Conservation (phyloP, 106 monocot species). For the Phalaenopsis equestris region DNA sequence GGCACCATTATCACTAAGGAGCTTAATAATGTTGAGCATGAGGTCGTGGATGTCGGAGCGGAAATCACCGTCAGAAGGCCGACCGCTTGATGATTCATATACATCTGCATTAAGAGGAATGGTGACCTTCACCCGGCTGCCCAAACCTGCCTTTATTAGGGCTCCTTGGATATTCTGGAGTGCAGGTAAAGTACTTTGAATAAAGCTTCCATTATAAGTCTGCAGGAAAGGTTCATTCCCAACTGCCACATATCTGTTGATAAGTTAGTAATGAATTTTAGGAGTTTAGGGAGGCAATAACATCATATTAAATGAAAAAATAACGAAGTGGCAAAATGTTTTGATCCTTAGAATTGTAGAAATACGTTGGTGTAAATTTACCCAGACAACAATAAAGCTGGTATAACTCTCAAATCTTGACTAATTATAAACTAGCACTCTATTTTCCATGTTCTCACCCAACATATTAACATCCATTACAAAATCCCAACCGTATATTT, state of each 20-base stretch:
- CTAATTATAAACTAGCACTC: too few relatives aligned
- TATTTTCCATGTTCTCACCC: too few relatives aligned
- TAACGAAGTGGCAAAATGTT: background rate
- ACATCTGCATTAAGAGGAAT: slow-evolving; percentile 52
- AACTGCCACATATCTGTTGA: slow-evolving; percentile 40
- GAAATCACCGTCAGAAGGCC: slow-evolving; percentile 45
- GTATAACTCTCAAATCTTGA: background rate
- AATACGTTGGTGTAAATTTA: too few relatives aligned
- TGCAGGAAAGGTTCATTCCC: slow-evolving; percentile 51
- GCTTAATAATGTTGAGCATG: slow-evolving; percentile 44
- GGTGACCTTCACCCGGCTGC: slow-evolving; percentile 38
- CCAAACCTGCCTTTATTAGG: slow-evolving; percentile 27
- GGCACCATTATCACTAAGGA: slow-evolving; percentile 31
- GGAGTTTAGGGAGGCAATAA: background rate
- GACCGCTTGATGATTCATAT: slow-evolving; percentile 21
- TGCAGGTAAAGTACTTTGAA: slow-evolving; percentile 35
- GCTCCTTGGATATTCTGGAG: slow-evolving; percentile 42
- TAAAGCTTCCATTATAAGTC: slow-evolving; percentile 36
- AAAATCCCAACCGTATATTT: too few relatives aligned
- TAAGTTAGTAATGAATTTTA: background rate
- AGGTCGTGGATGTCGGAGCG: slow-evolving; percentile 32
- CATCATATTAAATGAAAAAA: background rate
- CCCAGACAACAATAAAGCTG: background rate
- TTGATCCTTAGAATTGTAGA: background rate
- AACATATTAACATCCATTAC: too few relatives aligned